phyloP scores from a whole-genome alignment of 1,284 basidiomycete genomes.

The Heliocybe sulcata region DNA sequence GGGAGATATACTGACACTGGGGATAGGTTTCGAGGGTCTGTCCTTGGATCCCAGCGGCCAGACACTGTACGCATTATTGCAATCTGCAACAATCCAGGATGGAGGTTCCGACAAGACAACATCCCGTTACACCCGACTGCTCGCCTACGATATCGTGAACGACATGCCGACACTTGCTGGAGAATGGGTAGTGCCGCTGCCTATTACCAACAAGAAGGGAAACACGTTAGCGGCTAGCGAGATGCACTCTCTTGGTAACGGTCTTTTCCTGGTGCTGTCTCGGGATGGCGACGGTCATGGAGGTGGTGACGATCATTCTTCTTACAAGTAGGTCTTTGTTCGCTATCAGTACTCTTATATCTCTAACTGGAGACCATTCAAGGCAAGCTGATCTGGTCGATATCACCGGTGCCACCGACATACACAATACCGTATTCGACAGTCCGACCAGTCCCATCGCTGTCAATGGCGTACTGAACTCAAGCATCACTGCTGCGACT shows the following conservation, averaged over 20 bases:
- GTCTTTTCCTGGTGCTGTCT: conserved; percentile 50
- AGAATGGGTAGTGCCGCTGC: conserved; percentile 60
- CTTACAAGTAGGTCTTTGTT: conserved; percentile 40
- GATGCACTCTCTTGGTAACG: conserved; percentile 44
- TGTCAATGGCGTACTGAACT: conserved; percentile 38
- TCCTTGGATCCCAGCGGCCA: conserved; percentile 41
- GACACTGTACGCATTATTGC: conserved; percentile 55
- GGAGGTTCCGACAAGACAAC: conserved; percentile 41
- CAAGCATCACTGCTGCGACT: conserved; percentile 41
- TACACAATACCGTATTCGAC: conserved; percentile 53
- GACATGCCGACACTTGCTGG: conserved; percentile 28
- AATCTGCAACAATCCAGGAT: conserved; percentile 60
- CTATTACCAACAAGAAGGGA: conserved; percentile 36
- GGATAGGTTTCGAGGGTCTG: conserved; percentile 56
- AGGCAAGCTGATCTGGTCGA: conserved; percentile 54
- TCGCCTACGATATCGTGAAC: conserved; percentile 45
- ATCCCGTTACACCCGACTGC: conserved; percentile 44
- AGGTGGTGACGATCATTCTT: conserved; percentile 38
- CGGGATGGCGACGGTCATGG: conserved; percentile 60
- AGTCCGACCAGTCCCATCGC: conserved; percentile 46
- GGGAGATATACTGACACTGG: background rate
- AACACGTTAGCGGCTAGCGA: conserved; percentile 51
- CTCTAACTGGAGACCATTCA: conserved; percentile 1
- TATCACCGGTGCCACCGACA: conserved; percentile 53
- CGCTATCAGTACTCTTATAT: background rate